Evolutionary conservation across 805 yeast species (phyloP).

Genomic region (Cyberlindnera lachancei): DNA sequence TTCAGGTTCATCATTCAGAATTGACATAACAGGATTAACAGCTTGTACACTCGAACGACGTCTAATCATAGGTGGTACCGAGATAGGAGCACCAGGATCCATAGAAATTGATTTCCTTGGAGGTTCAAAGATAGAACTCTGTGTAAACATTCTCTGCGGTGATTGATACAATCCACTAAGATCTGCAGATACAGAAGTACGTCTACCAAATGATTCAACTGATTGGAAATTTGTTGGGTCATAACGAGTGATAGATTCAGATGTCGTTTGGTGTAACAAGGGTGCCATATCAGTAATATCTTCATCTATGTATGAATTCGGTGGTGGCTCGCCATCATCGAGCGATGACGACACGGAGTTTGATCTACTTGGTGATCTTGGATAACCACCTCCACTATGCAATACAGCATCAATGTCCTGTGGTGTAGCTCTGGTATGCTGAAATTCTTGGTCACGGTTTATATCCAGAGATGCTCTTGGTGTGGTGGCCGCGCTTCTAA

Average conservation of each 20-base stretch:
- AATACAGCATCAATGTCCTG: conserved; percentile 1
- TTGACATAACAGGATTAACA: conserved; percentile 7
- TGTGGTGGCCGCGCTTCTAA: conserved; percentile 11
- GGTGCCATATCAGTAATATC: conserved; percentile 23
- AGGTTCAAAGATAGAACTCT: background rate
- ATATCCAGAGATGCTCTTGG: conserved; percentile 13
- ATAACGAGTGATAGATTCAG: conserved; percentile 3
- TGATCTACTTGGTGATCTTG: conserved; percentile 3
- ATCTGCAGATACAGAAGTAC: conserved; percentile 27
- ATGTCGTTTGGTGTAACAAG: conserved; percentile 15
- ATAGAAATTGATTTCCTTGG: background rate
- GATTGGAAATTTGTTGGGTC: conserved; percentile 18
- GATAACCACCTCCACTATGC: conserved; percentile 2
- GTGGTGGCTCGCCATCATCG: no score
- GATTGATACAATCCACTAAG: conserved; percentile 29
- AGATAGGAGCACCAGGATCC: conserved; percentile 1
- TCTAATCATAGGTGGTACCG: conserved; percentile 1
- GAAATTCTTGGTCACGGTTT: conserved; percentile 5
- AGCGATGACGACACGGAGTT: conserved; percentile 8
- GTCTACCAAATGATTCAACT: conserved; percentile 24
- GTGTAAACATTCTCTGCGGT: conserved; percentile 4
- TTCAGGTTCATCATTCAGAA: conserved; percentile 5
- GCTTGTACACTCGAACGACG: conserved; percentile 6
- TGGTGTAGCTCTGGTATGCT: conserved; percentile 1
- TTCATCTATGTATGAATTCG: conserved; percentile 4